Evolutionary conservation across 495 filamentous ascomycete species (phyloP).

Genomic region (Pseudotulostoma volvatum): DNA sequence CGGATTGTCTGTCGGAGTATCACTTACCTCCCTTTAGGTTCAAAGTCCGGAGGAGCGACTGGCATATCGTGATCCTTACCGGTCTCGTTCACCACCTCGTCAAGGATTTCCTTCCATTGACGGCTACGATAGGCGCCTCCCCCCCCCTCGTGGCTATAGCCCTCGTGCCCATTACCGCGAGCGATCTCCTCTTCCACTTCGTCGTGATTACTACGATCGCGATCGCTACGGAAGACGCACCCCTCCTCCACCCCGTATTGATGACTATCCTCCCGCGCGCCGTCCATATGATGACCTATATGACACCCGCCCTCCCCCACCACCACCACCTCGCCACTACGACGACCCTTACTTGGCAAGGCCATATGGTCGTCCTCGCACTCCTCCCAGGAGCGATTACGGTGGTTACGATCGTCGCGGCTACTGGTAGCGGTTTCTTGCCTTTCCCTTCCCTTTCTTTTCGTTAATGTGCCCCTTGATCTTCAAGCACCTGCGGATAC

Average conservation of each 20-base stretch:
- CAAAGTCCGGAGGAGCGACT: constrained; percentile 48
- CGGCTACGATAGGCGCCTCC: constrained; percentile 63
- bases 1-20: background rate
- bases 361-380: constrained; percentile 28
- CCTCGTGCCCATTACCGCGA: constrained; percentile 73
- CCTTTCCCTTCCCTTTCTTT: constrained; percentile 5
- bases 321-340: constrained; percentile 29
- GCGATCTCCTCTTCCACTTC: constrained; percentile 52
- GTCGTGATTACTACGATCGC: constrained; percentile 72
- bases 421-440: constrained; percentile 25
- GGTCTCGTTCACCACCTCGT: constrained; percentile 62
- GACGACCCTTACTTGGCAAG: constrained; percentile 31
- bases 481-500: constrained; percentile 10
- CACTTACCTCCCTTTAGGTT: constrained; percentile 27
- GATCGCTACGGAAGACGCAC: constrained; percentile 51
- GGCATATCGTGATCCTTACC: constrained; percentile 48
- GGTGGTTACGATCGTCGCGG: constrained; percentile 28
- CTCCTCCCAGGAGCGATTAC: constrained; percentile 28
- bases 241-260: constrained; percentile 55
- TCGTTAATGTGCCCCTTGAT: constrained; percentile 3
- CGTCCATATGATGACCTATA: constrained; percentile 38
- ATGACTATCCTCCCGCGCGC: constrained; percentile 52
- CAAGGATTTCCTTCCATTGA: constrained; percentile 51
- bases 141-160: constrained; percentile 64
- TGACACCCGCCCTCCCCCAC: constrained; percentile 20